Percentiles rank a stretch among this genome's conserved stretches.
phyloP scores from a whole-genome alignment of 2,329 filamentous ascomycete species.

The Pseudogymnoascus sp. region DNA sequence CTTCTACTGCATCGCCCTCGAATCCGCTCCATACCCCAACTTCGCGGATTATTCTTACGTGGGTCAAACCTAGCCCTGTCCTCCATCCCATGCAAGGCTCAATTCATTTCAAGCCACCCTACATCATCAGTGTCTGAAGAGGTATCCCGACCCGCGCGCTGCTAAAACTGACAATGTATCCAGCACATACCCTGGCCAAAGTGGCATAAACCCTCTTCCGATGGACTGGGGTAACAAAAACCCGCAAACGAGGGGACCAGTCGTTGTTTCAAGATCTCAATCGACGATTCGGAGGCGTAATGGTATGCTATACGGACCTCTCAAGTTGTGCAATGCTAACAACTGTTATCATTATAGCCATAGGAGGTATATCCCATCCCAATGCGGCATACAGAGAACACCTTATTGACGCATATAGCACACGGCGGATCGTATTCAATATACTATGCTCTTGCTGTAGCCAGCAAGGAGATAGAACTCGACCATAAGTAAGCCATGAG shows the following conservation, averaged over 20 bases:
- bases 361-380: conserved; percentile 42
- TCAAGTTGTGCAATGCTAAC: conserved; percentile 22
- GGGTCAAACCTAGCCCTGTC: conserved; percentile 15
- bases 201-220: conserved; percentile 81
- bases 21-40: conserved; percentile 32
- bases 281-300: conserved; percentile 74
- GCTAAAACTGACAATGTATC: conserved; percentile 9
- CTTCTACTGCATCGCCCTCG: conserved; percentile 13
- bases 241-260: conserved; percentile 67
- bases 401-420: conserved; percentile 46
- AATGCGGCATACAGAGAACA: conserved; percentile 9
- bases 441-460: conserved; percentile 87
- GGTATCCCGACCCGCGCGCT: conserved; percentile 2
- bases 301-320: conserved; percentile 41
- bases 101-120: not conserved
- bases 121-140: not conserved
- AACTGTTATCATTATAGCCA: conserved; percentile 33
- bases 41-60: conserved; percentile 58
- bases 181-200: conserved; percentile 84
- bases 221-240: conserved; percentile 82
- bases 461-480: conserved; percentile 75
- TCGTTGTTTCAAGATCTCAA: conserved; percentile 71
- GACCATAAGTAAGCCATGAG: conserved; percentile 54
- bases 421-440: conserved; percentile 91
- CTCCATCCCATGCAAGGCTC: not conserved